Percentiles rank a stretch among this genome's conserved stretches.
Conservation (phyloP, 192 early-diverging fungal genomes). For the Umbelopsis isabellina region DNA sequence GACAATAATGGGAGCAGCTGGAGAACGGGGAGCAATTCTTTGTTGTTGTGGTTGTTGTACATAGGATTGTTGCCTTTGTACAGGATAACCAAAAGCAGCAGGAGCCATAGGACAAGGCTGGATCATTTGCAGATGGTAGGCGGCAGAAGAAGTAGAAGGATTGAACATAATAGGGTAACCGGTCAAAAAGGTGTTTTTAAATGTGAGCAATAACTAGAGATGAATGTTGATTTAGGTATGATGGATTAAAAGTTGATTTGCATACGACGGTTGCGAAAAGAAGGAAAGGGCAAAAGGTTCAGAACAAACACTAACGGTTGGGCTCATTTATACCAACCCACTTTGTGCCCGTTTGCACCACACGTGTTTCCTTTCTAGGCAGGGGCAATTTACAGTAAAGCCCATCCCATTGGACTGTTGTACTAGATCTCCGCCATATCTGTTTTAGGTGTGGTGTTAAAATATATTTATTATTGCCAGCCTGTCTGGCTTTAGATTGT, state of each 20-base stretch:
- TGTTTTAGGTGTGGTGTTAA: conserved; percentile 24
- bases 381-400: conserved; percentile 17
- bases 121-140: conserved; percentile 13
- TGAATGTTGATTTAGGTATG: neutral
- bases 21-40: conserved; percentile 19
- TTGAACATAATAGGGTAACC: conserved; percentile 10
- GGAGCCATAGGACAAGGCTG: conserved; percentile 6
- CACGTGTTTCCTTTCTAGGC: conserved; percentile 23
- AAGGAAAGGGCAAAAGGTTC: conserved; percentile 7
- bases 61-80: neutral
- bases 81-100: conserved; percentile 9
- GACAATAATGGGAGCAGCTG: conserved; percentile 18
- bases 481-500: no score
- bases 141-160: conserved; percentile 5
- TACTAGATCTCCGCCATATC: conserved; percentile 16
- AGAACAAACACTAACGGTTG: neutral
- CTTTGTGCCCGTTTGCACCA: neutral
- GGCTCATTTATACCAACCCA: conserved; percentile 12
- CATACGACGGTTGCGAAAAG: conserved; percentile 8
- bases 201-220: neutral
- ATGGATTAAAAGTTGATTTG: neutral
- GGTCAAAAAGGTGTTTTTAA: neutral
- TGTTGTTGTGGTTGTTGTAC: conserved; percentile 4
- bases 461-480: conserved; percentile 7
- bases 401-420: conserved; percentile 5